Percentiles rank a stretch among this genome's conserved stretches.
phyloP scores from a whole-genome alignment of 108 stramenopile genomes.

The Conticribra weissflogii region DNA sequence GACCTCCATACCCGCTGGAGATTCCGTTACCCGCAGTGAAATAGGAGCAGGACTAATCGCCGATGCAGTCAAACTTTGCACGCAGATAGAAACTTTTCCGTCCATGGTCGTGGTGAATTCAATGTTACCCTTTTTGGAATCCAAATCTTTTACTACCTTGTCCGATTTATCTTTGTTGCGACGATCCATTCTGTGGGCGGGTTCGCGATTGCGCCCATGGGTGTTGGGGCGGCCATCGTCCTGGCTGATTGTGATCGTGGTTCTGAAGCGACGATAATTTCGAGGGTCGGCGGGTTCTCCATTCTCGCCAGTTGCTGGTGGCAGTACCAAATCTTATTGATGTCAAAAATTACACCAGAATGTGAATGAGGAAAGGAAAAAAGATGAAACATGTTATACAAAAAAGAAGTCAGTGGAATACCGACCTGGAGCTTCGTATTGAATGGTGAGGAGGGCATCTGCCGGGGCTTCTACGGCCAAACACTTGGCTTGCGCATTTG shows the following conservation, averaged over 20 bases:
- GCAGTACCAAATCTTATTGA: conserved; percentile 34
- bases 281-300: conserved; percentile 35
- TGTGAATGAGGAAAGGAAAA: background rate
- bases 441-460: conserved; percentile 53
- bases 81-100: conserved; percentile 52
- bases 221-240: conserved; percentile 30
- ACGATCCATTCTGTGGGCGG: conserved; percentile 3
- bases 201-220: conserved; percentile 24
- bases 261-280: conserved; percentile 32
- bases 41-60: conserved; percentile 38
- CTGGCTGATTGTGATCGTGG: conserved; percentile 40
- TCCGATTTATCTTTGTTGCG: conserved; percentile 10
- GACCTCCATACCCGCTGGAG: conserved; percentile 47
- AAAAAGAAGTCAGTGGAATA: conserved; percentile 14
- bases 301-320: conserved; percentile 30
- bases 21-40: conserved; percentile 34
- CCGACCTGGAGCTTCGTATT: conserved; percentile 60
- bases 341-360: background rate
- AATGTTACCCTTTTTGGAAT: conserved; percentile 42
- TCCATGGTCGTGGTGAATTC: conserved; percentile 44
- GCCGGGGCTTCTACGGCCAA: conserved; percentile 55
- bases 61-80: conserved; percentile 42
- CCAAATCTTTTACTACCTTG: conserved; percentile 38
- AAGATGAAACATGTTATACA: background rate
- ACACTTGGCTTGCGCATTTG: conserved; percentile 55